Evolutionary conservation across 192 early-diverging fungal species (phyloP).

Genomic region (Dissophora ornata): DNA sequence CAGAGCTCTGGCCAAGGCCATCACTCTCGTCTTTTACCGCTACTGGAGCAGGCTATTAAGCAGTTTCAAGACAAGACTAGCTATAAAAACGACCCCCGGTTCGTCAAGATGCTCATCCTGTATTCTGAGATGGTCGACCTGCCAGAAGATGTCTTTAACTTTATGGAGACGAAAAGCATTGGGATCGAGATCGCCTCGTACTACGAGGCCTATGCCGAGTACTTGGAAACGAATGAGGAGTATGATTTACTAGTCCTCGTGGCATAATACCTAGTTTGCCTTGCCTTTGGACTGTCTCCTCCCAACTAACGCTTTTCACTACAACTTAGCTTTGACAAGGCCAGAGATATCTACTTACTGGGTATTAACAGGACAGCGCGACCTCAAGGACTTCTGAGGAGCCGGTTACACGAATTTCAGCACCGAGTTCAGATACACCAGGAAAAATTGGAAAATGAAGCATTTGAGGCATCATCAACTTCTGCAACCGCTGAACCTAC

Average conservation of each 20-base stretch:
- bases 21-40: conserved; percentile 59
- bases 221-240: conserved; percentile 65
- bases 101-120: conserved; percentile 39
- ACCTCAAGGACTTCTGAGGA: conserved; percentile 73
- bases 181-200: conserved; percentile 71
- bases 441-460: conserved; percentile 20
- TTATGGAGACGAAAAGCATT: conserved; percentile 76
- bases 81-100: conserved; percentile 72
- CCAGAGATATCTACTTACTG: conserved; percentile 70
- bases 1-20: conserved; percentile 62
- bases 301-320: no score
- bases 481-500: not conserved
- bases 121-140: conserved; percentile 67
- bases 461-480: not conserved
- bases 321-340: conserved; percentile 62
- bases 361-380: conserved; percentile 78
- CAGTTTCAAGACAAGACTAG: conserved; percentile 63
- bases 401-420: conserved; percentile 69
- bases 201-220: conserved; percentile 81
- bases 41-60: conserved; percentile 62
- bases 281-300: no score
- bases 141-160: conserved; percentile 80
- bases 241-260: conserved; percentile 3
- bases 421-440: conserved; percentile 16
- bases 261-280: no score